These are phyloP conservation scores for Echinosophora koreensis DNA, from an alignment of 306 rosid genomes.

Conservation along the genomic window DNA sequence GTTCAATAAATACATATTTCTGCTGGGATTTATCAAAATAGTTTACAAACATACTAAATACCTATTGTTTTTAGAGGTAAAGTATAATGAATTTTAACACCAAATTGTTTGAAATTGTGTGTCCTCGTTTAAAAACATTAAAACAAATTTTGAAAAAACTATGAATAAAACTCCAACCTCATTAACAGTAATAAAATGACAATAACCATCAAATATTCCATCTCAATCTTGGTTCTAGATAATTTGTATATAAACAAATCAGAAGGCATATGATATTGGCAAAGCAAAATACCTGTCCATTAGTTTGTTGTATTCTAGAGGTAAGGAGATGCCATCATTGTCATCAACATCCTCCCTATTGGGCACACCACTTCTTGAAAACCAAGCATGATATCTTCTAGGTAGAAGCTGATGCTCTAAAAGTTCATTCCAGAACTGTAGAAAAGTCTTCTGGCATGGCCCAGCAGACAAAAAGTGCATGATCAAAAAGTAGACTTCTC, in stretches of 20 bases:
- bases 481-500: slow-evolving; percentile 83
- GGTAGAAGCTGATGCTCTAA: slow-evolving; percentile 84
- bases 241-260: background rate
- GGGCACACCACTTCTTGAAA: slow-evolving; percentile 66
- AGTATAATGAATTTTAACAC: slow-evolving; percentile 17
- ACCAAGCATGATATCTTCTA: slow-evolving; percentile 94
- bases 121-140: slow-evolving; percentile 14
- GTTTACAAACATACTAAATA: slow-evolving; percentile 4
- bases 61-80: background rate
- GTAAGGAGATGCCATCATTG: slow-evolving; percentile 73
- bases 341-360: slow-evolving; percentile 57
- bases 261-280: background rate
- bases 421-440: slow-evolving; percentile 74
- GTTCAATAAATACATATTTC: slow-evolving; percentile 21
- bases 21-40: slow-evolving; percentile 22
- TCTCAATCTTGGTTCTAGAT: background rate
- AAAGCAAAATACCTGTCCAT: slow-evolving; percentile 67
- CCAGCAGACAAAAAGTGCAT: slow-evolving; percentile 84
- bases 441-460: slow-evolving; percentile 76
- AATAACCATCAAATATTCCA: slow-evolving; percentile 9
- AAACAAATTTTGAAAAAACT: background rate
- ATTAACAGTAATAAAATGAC: slow-evolving; percentile 23
- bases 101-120: slow-evolving; percentile 5
- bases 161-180: slow-evolving; percentile 14
- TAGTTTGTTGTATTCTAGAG: slow-evolving; percentile 67